These are phyloP conservation scores for Diplotaxis tenuifolia DNA, from an alignment of 345 rosid genomes.

Conservation along the genomic window DNA sequence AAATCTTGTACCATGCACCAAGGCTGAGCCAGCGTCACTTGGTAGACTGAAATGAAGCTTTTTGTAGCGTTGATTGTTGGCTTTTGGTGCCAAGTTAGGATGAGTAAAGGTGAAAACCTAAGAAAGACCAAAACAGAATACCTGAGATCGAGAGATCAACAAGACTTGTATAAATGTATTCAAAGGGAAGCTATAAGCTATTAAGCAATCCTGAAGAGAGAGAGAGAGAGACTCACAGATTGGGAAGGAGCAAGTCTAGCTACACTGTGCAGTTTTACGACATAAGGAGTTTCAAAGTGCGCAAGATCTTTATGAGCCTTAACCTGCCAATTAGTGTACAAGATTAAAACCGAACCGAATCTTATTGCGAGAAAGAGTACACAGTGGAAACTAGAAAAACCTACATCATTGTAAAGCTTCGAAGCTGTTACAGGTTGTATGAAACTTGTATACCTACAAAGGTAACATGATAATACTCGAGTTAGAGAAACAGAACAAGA, in stretches of 20 bases:
- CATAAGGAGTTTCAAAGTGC: slow-evolving; percentile 97
- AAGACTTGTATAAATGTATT: slow-evolving; percentile 7
- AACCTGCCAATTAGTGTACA: slow-evolving; percentile 51
- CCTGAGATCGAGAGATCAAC: not conserved
- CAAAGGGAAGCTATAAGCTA: not conserved
- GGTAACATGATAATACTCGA: not conserved
- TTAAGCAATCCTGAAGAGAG: not conserved
- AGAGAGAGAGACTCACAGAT: slow-evolving; percentile 52
- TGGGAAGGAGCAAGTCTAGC: slow-evolving; percentile 84
- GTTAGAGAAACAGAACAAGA: slow-evolving; percentile 22
- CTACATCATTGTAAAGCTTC: slow-evolving; percentile 87
- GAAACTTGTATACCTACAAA: slow-evolving; percentile 92
- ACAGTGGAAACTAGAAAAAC: slow-evolving; percentile 22
- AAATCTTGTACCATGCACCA: slow-evolving; percentile 72
- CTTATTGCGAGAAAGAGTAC: slow-evolving; percentile 5
- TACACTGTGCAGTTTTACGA: slow-evolving; percentile 84
- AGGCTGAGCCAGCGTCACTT: slow-evolving; percentile 68
- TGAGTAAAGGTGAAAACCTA: slow-evolving; percentile 93
- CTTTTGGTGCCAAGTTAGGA: slow-evolving; percentile 59
- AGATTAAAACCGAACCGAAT: not conserved
- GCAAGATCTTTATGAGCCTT: slow-evolving; percentile 84
- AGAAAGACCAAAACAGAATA: slow-evolving; percentile 7
- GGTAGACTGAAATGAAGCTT: slow-evolving; percentile 74
- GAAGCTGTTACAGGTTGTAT: slow-evolving; percentile 91
- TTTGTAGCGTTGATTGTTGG: slow-evolving; percentile 72